These are phyloP conservation scores for Dysphania ambrosioides DNA, from an alignment of 148 eudicot genomes.

Conservation along the genomic window DNA sequence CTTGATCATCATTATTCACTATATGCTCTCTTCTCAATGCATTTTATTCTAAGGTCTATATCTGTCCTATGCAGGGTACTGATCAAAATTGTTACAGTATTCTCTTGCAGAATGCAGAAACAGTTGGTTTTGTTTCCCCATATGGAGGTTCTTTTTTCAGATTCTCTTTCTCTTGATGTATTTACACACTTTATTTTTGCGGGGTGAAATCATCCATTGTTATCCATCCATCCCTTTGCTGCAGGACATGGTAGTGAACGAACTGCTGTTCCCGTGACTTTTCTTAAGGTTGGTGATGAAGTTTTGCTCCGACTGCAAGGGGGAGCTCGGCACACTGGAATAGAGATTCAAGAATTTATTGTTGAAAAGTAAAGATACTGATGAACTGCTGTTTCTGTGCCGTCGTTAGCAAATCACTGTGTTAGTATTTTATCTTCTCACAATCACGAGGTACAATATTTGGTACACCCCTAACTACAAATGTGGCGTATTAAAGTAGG, in stretches of 20 bases:
- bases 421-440: not conserved
- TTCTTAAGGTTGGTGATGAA: slow-evolving; percentile 82
- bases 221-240: not conserved
- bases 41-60: not conserved
- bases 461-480: too few relatives aligned
- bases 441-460: not conserved
- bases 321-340: slow-evolving; percentile 92
- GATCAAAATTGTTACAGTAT: slow-evolving; percentile 50
- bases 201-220: not conserved
- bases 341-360: slow-evolving; percentile 85
- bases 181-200: not conserved
- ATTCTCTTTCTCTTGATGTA: not conserved
- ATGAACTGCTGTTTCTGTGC: too few relatives aligned
- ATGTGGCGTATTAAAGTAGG: too few relatives aligned
- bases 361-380: slow-evolving; percentile 58
- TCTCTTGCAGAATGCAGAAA: slow-evolving; percentile 90
- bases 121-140: slow-evolving; percentile 49
- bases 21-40: not conserved
- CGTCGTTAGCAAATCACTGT: too few relatives aligned
- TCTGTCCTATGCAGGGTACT: slow-evolving; percentile 35
- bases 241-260: slow-evolving; percentile 25
- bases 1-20: not conserved
- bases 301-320: slow-evolving; percentile 73
- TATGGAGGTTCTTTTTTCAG: slow-evolving; percentile 21
- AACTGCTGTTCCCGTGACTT: slow-evolving; percentile 71